These are phyloP conservation scores for Verruconis gallopava DNA, from an alignment of 2,329 filamentous ascomycete genomes.

Conservation along the genomic window DNA sequence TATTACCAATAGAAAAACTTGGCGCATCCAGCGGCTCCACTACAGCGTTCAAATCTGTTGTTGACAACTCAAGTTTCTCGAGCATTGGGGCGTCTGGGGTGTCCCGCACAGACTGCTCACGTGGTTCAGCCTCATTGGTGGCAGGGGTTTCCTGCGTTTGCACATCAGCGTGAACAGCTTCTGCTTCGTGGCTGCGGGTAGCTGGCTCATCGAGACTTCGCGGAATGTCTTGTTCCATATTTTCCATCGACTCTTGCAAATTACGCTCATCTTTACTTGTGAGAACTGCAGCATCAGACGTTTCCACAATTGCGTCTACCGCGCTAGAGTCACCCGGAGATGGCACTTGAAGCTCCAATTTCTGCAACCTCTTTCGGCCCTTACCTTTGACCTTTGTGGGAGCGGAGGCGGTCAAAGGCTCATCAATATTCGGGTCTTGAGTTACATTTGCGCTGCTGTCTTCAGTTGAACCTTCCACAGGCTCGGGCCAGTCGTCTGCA, in stretches of 20 bases:
- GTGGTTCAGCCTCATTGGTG: constrained; percentile 8
- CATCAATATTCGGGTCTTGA: not conserved
- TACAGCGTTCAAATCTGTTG: constrained; percentile 7
- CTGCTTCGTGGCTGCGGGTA: constrained; percentile 1
- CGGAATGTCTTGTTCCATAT: not conserved
- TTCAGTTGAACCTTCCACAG: not conserved
- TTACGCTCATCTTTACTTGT: not conserved
- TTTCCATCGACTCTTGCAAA: not conserved
- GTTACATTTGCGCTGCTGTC: not conserved
- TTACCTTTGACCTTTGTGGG: constrained; percentile 9
- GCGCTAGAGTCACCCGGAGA: too few relatives aligned
- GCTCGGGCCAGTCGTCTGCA: not conserved
- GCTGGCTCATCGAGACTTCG: not conserved
- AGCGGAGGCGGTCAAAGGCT: not conserved
- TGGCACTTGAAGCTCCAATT: not conserved
- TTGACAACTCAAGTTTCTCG: constrained; percentile 5
- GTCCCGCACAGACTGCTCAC: not conserved
- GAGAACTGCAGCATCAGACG: not conserved
- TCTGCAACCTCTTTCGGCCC: constrained; percentile 6
- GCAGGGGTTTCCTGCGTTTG: not conserved
- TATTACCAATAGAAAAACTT: not conserved
- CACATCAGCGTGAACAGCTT: not conserved
- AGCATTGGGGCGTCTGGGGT: not conserved
- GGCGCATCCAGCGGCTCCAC: not conserved
- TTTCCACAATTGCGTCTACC: too few relatives aligned